Conservation (phyloP, 106 monocot genomes). For the Dendrobium huoshanense region DNA sequence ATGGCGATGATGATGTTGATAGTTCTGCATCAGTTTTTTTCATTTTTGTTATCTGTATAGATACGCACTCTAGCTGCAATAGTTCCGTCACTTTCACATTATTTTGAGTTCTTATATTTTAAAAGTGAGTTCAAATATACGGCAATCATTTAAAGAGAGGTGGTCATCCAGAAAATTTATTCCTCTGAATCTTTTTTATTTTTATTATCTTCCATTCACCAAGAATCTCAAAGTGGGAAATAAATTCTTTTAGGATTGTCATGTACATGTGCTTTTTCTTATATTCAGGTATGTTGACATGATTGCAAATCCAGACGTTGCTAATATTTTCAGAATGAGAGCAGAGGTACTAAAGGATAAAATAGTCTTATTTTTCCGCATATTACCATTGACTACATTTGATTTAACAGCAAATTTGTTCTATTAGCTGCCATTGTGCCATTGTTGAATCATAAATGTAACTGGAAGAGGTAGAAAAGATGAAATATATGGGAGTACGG, state of each 20-base stretch:
- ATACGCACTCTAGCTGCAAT: neutral
- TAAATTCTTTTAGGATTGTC: neutral
- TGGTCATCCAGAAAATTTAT: neutral
- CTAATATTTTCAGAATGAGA: conserved; percentile 87
- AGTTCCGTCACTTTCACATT: neutral
- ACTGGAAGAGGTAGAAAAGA: neutral
- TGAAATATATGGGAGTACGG: neutral
- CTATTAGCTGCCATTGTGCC: neutral
- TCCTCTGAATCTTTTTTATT: neutral
- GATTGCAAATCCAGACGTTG: conserved; percentile 99
- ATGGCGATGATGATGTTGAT: neutral
- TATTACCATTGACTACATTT: neutral
- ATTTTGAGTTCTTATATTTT: neutral
- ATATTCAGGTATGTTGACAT: conserved; percentile 85
- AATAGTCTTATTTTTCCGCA: conserved; percentile 4
- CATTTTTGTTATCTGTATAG: no score
- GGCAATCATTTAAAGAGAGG: neutral
- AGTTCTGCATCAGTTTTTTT: no score
- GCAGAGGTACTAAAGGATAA: conserved; percentile 56
- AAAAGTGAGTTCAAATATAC: neutral
- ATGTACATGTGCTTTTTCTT: conserved; percentile 4
- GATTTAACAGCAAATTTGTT: neutral
- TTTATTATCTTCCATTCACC: neutral
- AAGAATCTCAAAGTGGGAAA: neutral
- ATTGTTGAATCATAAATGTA: neutral